Evolutionary conservation across 768 basidiomycete genomes (phyloP).

Genomic region (Tubosaeta brunneosetosa): DNA sequence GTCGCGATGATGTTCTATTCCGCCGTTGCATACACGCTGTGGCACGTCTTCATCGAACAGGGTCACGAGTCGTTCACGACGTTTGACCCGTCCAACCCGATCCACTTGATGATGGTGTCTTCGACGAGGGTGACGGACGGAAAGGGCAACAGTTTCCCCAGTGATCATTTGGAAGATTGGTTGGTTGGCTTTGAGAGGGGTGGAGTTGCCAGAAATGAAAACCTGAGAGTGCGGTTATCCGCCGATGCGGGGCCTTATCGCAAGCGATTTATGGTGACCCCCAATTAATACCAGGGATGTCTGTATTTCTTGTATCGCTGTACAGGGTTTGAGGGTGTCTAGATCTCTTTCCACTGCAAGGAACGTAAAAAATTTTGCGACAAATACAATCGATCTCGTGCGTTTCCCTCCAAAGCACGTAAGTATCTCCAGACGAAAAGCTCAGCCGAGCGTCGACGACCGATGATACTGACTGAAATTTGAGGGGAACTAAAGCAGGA

Average conservation of each 20-base stretch:
- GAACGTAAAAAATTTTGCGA: too few species aligned
- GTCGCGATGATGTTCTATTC: not conserved
- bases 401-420: too few species aligned
- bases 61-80: not conserved
- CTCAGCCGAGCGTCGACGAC: too few species aligned
- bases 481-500: too few species aligned
- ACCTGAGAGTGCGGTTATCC: not conserved
- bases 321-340: too few species aligned
- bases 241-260: not conserved
- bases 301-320: too few species aligned
- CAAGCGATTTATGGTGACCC: not conserved
- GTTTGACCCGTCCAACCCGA: slow-evolving; percentile 2
- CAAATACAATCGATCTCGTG: too few species aligned
- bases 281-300: too few species aligned
- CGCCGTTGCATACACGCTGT: not conserved
- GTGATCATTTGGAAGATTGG: not conserved
- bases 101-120: slow-evolving; percentile 2
- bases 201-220: not conserved
- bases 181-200: not conserved
- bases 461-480: too few species aligned
- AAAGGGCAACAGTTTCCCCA: not conserved
- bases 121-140: not conserved
- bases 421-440: too few species aligned
- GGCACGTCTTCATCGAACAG: not conserved
- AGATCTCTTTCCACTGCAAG: too few species aligned